These are phyloP conservation scores for Orbilia blumenaviensis DNA, from an alignment of 2,329 filamentous ascomycete genomes.

Conservation along the genomic window DNA sequence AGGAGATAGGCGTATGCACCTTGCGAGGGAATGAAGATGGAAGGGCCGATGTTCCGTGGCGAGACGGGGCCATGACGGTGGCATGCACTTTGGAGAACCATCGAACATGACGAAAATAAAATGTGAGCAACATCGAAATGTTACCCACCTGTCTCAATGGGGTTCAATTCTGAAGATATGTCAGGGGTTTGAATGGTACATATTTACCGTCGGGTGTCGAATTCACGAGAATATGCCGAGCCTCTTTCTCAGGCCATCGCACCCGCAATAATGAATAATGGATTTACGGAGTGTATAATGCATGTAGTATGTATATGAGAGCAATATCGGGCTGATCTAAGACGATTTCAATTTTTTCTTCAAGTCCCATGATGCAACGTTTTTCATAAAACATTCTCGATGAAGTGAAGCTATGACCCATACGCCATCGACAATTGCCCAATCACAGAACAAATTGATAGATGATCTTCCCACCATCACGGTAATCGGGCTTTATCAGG, in stretches of 20 bases:
- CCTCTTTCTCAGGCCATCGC: not conserved
- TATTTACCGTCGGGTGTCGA: slow-evolving; percentile 8
- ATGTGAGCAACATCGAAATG: not conserved
- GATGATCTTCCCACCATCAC: slow-evolving; percentile 53
- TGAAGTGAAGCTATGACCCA: slow-evolving; percentile 42
- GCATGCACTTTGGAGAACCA: not conserved
- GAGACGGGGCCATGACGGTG: slow-evolving; percentile 38
- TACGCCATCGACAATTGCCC: slow-evolving; percentile 35
- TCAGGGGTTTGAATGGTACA: not conserved
- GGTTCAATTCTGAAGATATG: not conserved
- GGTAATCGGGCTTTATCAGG: slow-evolving; percentile 45
- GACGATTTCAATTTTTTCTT: slow-evolving; percentile 3
- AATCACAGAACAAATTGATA: slow-evolving; percentile 35
- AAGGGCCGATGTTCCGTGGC: slow-evolving; percentile 31
- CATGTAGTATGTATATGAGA: not conserved
- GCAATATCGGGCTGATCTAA: slow-evolving; percentile 14
- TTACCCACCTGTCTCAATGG: not conserved
- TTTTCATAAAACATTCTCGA: slow-evolving; percentile 15
- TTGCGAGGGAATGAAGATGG: slow-evolving; percentile 22
- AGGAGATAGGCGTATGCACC: slow-evolving; percentile 1
- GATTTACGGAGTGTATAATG: not conserved
- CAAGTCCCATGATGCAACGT: slow-evolving; percentile 28
- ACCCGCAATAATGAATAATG: not conserved
- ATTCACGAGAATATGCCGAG: not conserved
- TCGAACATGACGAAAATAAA: not conserved